These are phyloP conservation scores for Gossypium sturtianum DNA, from an alignment of 345 rosid genomes.

Conservation along the genomic window DNA sequence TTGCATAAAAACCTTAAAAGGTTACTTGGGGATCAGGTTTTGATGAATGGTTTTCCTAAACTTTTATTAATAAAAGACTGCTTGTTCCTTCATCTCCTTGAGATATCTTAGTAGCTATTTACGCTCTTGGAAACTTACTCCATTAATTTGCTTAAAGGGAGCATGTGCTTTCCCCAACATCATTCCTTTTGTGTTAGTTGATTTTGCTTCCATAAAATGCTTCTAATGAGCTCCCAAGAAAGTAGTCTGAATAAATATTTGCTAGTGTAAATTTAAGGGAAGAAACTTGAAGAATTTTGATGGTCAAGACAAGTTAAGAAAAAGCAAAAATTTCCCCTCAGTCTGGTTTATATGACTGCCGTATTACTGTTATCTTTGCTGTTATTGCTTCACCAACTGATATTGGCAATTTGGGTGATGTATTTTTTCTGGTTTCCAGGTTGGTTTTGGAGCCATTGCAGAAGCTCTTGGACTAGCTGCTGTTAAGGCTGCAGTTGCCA, in stretches of 20 bases:
- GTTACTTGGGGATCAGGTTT: not conserved
- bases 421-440: slow-evolving; percentile 39
- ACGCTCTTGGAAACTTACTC: slow-evolving; percentile 3
- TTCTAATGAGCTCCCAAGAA: not conserved
- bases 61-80: slow-evolving; percentile 3
- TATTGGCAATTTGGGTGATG: slow-evolving; percentile 11
- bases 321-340: not conserved
- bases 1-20: not conserved
- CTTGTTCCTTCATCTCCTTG: not conserved
- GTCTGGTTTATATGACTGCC: slow-evolving; percentile 9
- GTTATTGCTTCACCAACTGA: slow-evolving; percentile 5
- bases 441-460: slow-evolving; percentile 95
- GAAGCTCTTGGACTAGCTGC: slow-evolving; percentile 99
- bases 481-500: slow-evolving; percentile 92
- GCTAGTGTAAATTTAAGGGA: not conserved
- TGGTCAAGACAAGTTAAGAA: slow-evolving; percentile 9
- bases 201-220: not conserved
- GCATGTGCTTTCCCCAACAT: slow-evolving; percentile 1
- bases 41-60: not conserved
- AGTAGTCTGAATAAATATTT: not conserved
- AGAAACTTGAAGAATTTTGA: not conserved
- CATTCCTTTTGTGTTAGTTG: not conserved
- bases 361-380: not conserved
- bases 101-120: not conserved
- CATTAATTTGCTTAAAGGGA: slow-evolving; percentile 3